Conservation (phyloP, 225 moss, liverwort and hornwort species). For the Pseudoscleropodium purum region DNA sequence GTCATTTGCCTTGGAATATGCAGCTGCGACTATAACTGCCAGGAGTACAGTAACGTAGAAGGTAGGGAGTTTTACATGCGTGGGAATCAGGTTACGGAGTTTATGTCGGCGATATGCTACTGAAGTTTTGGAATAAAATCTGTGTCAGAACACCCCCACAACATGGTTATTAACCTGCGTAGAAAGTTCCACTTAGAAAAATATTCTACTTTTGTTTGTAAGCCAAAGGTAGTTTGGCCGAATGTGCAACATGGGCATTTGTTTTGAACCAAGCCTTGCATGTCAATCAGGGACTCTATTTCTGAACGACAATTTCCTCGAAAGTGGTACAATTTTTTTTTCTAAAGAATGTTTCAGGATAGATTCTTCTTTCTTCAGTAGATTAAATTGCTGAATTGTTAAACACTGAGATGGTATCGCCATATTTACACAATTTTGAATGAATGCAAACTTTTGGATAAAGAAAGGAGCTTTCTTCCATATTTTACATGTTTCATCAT, state of each 20-base stretch:
- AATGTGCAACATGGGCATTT: background rate
- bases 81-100: background rate
- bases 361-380: background rate
- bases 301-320: background rate
- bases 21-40: background rate
- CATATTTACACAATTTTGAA: background rate
- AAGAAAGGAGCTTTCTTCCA: background rate
- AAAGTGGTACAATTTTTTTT: too few species aligned
- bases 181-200: background rate
- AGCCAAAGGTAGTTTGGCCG: background rate
- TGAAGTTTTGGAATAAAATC: background rate
- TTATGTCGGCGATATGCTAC: background rate
- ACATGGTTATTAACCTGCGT: too few species aligned
- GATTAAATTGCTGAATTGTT: too few species aligned
- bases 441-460: background rate
- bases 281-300: background rate
- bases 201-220: background rate
- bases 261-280: background rate
- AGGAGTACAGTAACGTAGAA: background rate
- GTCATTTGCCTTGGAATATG: background rate
- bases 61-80: background rate
- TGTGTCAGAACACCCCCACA: background rate
- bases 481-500: background rate
- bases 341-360: background rate
- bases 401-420: too few species aligned